Conservation (phyloP, 306 rosid species). For the Geum urbanum region DNA sequence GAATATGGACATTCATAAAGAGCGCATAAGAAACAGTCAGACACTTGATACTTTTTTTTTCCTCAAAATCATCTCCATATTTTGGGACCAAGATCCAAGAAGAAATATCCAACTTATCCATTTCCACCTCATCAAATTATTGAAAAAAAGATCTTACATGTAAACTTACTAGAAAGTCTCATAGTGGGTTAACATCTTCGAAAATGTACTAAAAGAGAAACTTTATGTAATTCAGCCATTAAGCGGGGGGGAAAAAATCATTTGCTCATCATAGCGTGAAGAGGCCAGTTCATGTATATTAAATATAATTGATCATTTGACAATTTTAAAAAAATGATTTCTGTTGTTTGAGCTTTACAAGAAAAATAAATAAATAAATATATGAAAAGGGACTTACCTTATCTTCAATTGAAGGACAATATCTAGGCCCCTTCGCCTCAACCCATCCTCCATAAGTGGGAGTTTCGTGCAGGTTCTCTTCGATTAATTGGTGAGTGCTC, state of each 20-base stretch:
- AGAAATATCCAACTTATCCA: neutral
- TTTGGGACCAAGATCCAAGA: neutral
- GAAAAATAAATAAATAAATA: too few relatives aligned
- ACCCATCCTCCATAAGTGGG: constrained; percentile 99
- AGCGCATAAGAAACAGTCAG: neutral
- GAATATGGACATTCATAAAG: neutral
- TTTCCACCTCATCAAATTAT: neutral
- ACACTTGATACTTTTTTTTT: neutral
- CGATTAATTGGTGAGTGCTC: constrained; percentile 78
- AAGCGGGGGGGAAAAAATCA: neutral
- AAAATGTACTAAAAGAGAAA: too few relatives aligned
- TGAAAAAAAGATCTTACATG: neutral
- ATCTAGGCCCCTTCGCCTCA: constrained; percentile 97
- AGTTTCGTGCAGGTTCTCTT: constrained; percentile 90
- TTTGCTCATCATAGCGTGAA: neutral
- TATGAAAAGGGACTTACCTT: too few relatives aligned
- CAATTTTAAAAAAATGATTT: too few relatives aligned
- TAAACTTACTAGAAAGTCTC: neutral
- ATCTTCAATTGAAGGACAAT: constrained; percentile 98
- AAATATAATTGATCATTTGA: too few relatives aligned
- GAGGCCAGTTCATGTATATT: neutral
- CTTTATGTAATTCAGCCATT: neutral
- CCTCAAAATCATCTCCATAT: neutral
- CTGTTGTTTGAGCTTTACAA: too few relatives aligned
- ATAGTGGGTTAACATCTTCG: neutral